Evolutionary conservation across 371 early-diverging fungal genomes (phyloP).

Genomic region (Mucor piriformis): DNA sequence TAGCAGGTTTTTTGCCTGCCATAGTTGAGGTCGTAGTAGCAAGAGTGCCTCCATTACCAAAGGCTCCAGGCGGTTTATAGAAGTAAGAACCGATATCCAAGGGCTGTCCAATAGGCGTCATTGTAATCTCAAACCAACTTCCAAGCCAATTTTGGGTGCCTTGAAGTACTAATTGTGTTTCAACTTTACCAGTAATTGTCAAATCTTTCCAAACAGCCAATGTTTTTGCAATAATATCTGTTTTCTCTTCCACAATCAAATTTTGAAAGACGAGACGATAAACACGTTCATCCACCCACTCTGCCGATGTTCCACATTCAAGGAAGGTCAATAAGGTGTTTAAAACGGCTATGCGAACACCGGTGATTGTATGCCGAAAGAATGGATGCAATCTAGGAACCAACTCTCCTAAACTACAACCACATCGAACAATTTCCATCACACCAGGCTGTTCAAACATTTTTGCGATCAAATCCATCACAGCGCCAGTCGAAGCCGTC

Average conservation of each 20-base stretch:
- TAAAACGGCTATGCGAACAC: conserved; percentile 87
- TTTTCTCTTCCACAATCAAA: conserved; percentile 83
- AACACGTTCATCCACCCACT: conserved; percentile 80
- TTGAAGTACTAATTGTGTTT: conserved; percentile 32
- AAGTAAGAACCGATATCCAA: conserved; percentile 66
- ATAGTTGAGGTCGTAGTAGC: conserved; percentile 12
- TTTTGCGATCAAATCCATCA: conserved; percentile 92
- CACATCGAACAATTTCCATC: conserved; percentile 57
- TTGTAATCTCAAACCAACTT: conserved; percentile 57
- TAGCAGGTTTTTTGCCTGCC: conserved; percentile 14
- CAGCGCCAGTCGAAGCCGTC: conserved; percentile 89
- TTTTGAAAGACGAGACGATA: conserved; percentile 89
- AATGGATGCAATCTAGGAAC: conserved; percentile 91
- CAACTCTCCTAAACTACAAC: conserved; percentile 62
- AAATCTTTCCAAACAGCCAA: conserved; percentile 73
- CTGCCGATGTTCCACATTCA: conserved; percentile 61
- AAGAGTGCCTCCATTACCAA: conserved; percentile 42
- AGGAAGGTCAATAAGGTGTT: conserved; percentile 81
- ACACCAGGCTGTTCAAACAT: conserved; percentile 72
- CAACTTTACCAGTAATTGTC: conserved; percentile 42
- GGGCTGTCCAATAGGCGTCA: conserved; percentile 83
- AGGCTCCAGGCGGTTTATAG: conserved; percentile 60
- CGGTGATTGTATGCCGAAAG: conserved; percentile 89
- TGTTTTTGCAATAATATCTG: conserved; percentile 70
- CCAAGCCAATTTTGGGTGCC: conserved; percentile 55